Evolutionary conservation across 129 eudicot genomes (phyloP).

Genomic region (Saposhnikovia divaricata): DNA sequence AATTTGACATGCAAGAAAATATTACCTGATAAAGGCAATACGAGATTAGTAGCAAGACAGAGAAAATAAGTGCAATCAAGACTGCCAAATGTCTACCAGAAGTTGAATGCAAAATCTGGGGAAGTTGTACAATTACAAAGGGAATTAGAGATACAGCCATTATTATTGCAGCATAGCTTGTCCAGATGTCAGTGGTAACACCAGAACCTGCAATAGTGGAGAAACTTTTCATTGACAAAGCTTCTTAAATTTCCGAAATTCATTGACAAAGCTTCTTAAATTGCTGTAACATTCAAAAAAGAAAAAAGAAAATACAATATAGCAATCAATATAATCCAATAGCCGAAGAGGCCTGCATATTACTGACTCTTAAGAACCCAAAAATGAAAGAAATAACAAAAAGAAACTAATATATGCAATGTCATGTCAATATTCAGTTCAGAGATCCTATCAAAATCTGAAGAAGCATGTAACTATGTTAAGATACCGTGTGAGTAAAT

Average conservation of each 20-base stretch:
- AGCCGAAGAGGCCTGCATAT: background rate
- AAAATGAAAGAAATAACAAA: no score
- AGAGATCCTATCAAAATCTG: background rate
- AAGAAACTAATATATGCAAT: background rate
- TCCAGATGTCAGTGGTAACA: slow-evolving; percentile 55
- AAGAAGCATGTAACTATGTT: background rate
- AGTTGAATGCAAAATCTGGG: slow-evolving; percentile 30
- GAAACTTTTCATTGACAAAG: background rate
- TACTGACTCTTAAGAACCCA: background rate
- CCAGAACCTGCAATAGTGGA: slow-evolving; percentile 25
- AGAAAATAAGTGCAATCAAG: slow-evolving; percentile 50
- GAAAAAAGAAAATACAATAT: background rate
- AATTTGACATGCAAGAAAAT: background rate
- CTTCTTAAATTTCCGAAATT: background rate
- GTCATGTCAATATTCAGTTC: background rate
- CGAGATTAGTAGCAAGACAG: slow-evolving; percentile 35
- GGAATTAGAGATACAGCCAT: slow-evolving; percentile 64
- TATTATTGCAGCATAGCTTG: slow-evolving; percentile 57
- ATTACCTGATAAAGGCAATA: slow-evolving; percentile 63
- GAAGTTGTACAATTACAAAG: slow-evolving; percentile 45
- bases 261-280: background rate
- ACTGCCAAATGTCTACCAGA: slow-evolving; percentile 42
- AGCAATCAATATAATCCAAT: background rate
- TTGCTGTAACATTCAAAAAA: background rate
- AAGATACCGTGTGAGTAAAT: background rate